These are phyloP conservation scores for Fusarium agapanthi DNA, from an alignment of 2,329 filamentous ascomycete species.

Conservation along the genomic window DNA sequence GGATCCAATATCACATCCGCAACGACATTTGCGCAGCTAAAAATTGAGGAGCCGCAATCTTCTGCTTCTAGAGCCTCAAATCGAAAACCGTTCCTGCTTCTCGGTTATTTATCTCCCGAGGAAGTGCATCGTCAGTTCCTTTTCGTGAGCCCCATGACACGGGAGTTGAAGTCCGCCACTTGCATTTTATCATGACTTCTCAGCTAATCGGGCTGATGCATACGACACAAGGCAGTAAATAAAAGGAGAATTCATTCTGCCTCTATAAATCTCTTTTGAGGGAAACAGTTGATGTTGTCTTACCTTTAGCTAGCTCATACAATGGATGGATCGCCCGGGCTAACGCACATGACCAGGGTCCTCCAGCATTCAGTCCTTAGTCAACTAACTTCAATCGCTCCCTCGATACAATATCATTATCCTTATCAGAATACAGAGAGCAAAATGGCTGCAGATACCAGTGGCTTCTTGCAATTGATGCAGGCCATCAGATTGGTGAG, in stretches of 20 bases:
- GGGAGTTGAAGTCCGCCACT: conserved; percentile 10
- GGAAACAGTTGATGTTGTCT: background rate
- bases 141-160: background rate
- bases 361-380: conserved; percentile 3
- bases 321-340: conserved; percentile 5
- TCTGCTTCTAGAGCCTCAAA: background rate
- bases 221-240: background rate
- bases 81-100: conserved; percentile 2
- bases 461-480: conserved; percentile 23
- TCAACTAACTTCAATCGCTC: conserved; percentile 4
- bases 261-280: background rate
- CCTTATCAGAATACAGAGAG: background rate
- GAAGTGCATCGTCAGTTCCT: conserved; percentile 14
- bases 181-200: background rate
- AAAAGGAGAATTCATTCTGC: background rate
- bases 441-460: conserved; percentile 29
- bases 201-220: background rate
- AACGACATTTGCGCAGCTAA: background rate
- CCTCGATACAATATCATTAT: background rate
- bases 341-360: conserved; percentile 23
- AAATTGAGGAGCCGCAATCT: background rate
- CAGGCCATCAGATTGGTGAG: conserved; percentile 37
- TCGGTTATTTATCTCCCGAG: background rate
- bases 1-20: background rate
- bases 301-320: background rate